phyloP scores from a whole-genome alignment of 2,329 filamentous ascomycete species.

The Clonostachys rhizophaga region DNA sequence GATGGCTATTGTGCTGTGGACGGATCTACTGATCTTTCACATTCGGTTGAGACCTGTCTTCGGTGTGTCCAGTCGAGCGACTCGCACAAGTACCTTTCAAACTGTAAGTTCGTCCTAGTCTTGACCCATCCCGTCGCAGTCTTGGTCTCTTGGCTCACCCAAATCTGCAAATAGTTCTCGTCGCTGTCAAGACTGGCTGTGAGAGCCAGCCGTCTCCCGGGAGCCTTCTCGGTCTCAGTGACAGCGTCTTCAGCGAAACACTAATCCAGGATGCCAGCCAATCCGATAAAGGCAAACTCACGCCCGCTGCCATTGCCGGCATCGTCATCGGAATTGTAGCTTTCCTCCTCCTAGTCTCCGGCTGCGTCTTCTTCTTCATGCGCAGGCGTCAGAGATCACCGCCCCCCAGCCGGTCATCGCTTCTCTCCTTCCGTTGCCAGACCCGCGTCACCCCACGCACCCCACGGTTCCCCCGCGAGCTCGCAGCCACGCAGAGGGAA shows the following conservation, averaged over 20 bases:
- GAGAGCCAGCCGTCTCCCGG: slow-evolving; percentile 35
- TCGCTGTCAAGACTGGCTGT: slow-evolving; percentile 47
- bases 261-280: slow-evolving; percentile 25
- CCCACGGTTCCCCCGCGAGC: slow-evolving; percentile 8
- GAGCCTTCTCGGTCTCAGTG: slow-evolving; percentile 30
- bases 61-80: slow-evolving; percentile 38
- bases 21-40: slow-evolving; percentile 22
- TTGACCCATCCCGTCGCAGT: no score
- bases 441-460: slow-evolving; percentile 21
- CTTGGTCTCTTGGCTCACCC: neutral
- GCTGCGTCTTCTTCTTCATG: slow-evolving; percentile 35
- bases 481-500: neutral
- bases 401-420: slow-evolving; percentile 27
- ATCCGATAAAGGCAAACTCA: slow-evolving; percentile 14
- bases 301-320: slow-evolving; percentile 34
- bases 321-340: slow-evolving; percentile 34
- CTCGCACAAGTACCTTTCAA: slow-evolving; percentile 37
- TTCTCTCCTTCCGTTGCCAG: slow-evolving; percentile 47
- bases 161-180: slow-evolving; percentile 28
- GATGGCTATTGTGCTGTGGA: slow-evolving; percentile 43
- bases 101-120: slow-evolving; percentile 32
- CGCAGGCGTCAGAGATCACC: slow-evolving; percentile 29
- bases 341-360: slow-evolving; percentile 27
- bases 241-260: slow-evolving; percentile 35
- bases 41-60: slow-evolving; percentile 31